Base-by-base conservation (phyloP, 306 rosid species). In the Canavalia ensiformis region DNA sequence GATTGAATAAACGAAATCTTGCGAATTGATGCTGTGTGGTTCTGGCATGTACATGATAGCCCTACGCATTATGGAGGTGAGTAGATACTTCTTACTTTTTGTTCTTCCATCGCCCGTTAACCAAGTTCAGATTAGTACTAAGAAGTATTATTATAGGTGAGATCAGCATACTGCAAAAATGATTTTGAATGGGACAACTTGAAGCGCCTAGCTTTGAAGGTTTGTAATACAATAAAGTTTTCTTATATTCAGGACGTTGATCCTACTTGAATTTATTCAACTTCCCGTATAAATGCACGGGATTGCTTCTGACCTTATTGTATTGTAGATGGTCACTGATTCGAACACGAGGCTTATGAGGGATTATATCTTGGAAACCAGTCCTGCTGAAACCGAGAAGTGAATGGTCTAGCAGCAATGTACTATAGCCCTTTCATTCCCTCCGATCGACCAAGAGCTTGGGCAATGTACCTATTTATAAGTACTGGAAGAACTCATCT, bases 131-230 rank as follows among this genome's bases (percentile, higher is more conserved):
- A 70, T 50, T 75, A 30, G 72, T 5, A 81, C 7, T 29, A 41
- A 11, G 68, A 10, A 3, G 35, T n/a, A 30, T 76, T 49, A 58
- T 77, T 73, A 70, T 68, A 95, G 98, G 97, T 93, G 76, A 90
- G 99, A 72, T 88, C 98, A 76, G 94, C 94, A 52, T 90, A 95
- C 83, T 89, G 99, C 83, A 90, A 95, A 83, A 82, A 81, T 30
- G 99, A 93, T 82, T 95, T 95, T 72, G 98, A 91, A 77, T 93
- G 99, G 97, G 93, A 93, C 89, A 91, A 93, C 87, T 55, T 93
- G 81, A 54, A 91, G 89, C 86, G 87, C 57, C 63, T 95, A 4
- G 89, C 97, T 39, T 28, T 73, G n/a, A 91, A 91, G 96, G 97
- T 93, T 63, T 44, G 84, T 18, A 44, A 57, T 74, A 42, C 73